A percentile compares a stretch with the other conserved stretches of the same genome.
Conservation (phyloP, 441 rosid genomes). For the Biscutella laevigata region DNA sequence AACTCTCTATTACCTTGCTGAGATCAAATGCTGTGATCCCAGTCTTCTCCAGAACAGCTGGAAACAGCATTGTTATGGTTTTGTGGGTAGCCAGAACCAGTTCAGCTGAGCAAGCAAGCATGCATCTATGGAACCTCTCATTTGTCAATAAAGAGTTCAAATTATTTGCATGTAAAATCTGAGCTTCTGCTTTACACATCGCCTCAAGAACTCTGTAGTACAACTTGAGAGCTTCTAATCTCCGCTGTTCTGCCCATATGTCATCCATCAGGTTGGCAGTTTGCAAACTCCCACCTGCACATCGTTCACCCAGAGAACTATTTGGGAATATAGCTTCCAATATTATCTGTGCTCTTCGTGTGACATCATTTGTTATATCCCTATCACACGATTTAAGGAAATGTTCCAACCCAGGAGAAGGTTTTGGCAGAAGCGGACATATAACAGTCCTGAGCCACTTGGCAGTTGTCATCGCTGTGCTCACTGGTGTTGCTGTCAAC, state of each 20-base stretch:
- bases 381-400: slow-evolving; percentile 74
- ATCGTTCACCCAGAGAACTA: slow-evolving; percentile 53
- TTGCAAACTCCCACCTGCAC: slow-evolving; percentile 56
- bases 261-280: slow-evolving; percentile 77
- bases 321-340: slow-evolving; percentile 88
- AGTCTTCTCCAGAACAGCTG: slow-evolving; percentile 91
- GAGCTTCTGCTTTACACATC: slow-evolving; percentile 89
- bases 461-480: slow-evolving; percentile 94
- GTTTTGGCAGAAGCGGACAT: slow-evolving; percentile 71
- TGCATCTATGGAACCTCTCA: slow-evolving; percentile 97
- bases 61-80: slow-evolving; percentile 87
- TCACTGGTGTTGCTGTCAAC: slow-evolving; percentile 76
- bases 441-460: slow-evolving; percentile 87
- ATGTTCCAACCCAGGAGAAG: slow-evolving; percentile 60
- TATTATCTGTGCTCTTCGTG: slow-evolving; percentile 76
- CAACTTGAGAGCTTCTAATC: slow-evolving; percentile 75
- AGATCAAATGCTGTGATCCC: slow-evolving; percentile 98
- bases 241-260: slow-evolving; percentile 91
- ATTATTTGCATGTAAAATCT: slow-evolving; percentile 65
- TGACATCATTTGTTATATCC: slow-evolving; percentile 72
- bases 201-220: slow-evolving; percentile 92
- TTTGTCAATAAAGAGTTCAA: slow-evolving; percentile 83
- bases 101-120: slow-evolving; percentile 98
- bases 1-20: slow-evolving; percentile 97
- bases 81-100: slow-evolving; percentile 88